phyloP scores from a whole-genome alignment of 176 grass and related monocot species.

The Poa annua region DNA sequence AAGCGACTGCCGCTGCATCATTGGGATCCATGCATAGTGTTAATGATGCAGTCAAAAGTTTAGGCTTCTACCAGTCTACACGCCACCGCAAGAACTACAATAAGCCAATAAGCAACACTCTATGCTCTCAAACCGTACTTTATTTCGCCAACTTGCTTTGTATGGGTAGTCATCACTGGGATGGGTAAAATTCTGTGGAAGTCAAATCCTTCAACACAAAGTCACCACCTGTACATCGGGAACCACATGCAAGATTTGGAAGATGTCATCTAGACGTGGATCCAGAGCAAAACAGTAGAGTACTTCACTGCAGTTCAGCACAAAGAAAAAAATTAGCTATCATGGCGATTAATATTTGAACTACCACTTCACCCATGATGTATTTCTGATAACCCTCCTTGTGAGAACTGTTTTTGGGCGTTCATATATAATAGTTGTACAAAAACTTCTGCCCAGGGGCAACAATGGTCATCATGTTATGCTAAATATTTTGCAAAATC shows the following conservation, averaged over 20 bases:
- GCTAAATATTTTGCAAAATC: neutral
- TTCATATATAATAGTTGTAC: neutral
- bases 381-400: too few relatives aligned
- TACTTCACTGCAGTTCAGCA: conserved; percentile 46
- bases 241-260: conserved; percentile 34
- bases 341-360: neutral
- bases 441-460: conserved; percentile 1
- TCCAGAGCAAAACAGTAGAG: conserved; percentile 45
- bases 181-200: conserved; percentile 33
- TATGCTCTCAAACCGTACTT: conserved; percentile 37
- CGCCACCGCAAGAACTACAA: conserved; percentile 29
- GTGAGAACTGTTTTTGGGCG: too few relatives aligned
- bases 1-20: neutral
- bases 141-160: conserved; percentile 44
- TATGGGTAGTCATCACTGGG: conserved; percentile 41
- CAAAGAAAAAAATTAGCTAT: neutral
- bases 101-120: neutral
- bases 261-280: conserved; percentile 38
- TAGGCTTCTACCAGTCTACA: conserved; percentile 28
- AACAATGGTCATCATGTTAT: neutral
- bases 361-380: neutral
- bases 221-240: conserved; percentile 56
- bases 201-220: conserved; percentile 51
- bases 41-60: conserved; percentile 28
- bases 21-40: neutral